A percentile compares a stretch with the other conserved stretches of the same genome.
Conservation (phyloP, 2,329 filamentous ascomycete genomes). For the Penicillium sp. region DNA sequence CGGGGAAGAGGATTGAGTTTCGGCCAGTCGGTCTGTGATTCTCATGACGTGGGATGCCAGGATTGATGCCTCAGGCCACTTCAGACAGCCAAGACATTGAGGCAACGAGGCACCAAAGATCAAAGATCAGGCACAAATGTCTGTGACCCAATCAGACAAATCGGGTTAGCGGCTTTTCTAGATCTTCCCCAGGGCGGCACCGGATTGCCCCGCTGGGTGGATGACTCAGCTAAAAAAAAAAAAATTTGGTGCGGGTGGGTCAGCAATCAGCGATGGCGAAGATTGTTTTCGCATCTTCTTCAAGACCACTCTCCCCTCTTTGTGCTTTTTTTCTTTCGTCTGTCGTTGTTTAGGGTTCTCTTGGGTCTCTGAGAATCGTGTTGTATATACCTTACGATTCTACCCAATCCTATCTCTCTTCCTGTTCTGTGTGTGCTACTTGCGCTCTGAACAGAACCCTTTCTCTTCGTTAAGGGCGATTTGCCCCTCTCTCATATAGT, state of each 20-base stretch:
- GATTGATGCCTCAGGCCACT: no score
- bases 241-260: constrained; percentile 6
- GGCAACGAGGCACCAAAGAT: neutral
- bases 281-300: constrained; percentile 2
- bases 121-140: neutral
- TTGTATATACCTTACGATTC: constrained; percentile 8
- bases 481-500: constrained; percentile 9
- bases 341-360: constrained; percentile 5
- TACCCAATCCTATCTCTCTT: neutral
- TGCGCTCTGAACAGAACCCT: constrained; percentile 3
- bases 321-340: constrained; percentile 6
- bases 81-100: no score
- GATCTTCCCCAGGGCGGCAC: neutral
- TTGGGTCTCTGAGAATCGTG: constrained; percentile 6
- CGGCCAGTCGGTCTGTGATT: neutral
- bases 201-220: constrained; percentile 5
- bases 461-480: constrained; percentile 5
- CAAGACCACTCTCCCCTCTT: constrained; percentile 13
- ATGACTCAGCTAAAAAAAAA: constrained; percentile 13
- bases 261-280: constrained; percentile 9
- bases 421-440: constrained; percentile 5
- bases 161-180: neutral
- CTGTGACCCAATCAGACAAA: constrained; percentile 2
- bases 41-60: no score
- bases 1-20: neutral